Conservation (phyloP, 257 asterid genomes). For the Voacanga thouarsii region DNA sequence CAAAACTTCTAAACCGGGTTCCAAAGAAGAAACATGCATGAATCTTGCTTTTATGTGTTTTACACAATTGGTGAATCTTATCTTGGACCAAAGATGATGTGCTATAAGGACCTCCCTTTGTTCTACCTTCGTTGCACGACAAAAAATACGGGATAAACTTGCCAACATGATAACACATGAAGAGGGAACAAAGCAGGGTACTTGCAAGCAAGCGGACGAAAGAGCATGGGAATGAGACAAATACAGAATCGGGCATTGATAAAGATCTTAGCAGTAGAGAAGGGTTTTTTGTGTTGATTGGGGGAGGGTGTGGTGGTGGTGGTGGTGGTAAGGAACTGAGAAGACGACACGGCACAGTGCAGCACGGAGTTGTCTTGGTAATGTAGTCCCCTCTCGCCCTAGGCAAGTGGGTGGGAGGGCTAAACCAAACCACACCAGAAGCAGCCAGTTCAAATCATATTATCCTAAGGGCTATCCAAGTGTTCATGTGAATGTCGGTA, state of each 20-base stretch:
- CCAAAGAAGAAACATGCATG: neutral
- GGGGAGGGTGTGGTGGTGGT: neutral
- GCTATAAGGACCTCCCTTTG: too few relatives aligned
- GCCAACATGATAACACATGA: neutral
- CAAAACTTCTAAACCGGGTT: neutral
- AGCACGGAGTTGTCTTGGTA: too few relatives aligned
- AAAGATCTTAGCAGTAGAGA: neutral
- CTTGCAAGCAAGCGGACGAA: neutral
- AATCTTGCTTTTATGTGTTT: neutral
- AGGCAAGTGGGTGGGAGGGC: too few relatives aligned
- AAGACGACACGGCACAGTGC: neutral
- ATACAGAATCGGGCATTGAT: neutral
- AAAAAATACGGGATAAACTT: neutral
- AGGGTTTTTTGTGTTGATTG: too few relatives aligned
- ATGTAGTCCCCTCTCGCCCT: too few relatives aligned
- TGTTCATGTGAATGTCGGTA: too few relatives aligned
- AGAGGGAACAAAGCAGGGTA: neutral
- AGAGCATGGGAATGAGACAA: neutral
- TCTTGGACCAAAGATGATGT: neutral
- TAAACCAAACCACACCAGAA: too few relatives aligned
- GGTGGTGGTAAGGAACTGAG: too few relatives aligned
- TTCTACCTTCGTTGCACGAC: neutral
- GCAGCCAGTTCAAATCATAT: too few relatives aligned
- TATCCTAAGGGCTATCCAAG: too few relatives aligned
- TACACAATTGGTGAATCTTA: neutral